phyloP scores from a whole-genome alignment of 306 rosid genomes.

The Prunus mira region DNA sequence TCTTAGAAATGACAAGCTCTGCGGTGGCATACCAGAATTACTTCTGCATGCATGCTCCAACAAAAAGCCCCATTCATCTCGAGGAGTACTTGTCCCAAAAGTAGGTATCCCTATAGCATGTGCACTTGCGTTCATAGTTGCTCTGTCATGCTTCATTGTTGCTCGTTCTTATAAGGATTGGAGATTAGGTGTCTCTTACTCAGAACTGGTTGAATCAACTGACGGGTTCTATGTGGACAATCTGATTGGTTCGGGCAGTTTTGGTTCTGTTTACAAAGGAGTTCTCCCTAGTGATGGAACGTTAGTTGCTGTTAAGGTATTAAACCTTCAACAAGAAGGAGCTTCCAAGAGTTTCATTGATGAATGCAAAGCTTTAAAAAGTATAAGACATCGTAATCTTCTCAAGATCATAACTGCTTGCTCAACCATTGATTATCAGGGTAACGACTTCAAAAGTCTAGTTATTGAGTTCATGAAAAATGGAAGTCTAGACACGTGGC shows the following conservation, averaged over 20 bases:
- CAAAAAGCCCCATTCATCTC: constrained; percentile 1
- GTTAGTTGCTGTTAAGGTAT: too few relatives aligned
- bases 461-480: constrained; percentile 36
- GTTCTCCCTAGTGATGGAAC: too few relatives aligned
- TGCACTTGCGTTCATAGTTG: constrained; percentile 3
- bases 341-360: background rate
- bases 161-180: background rate
- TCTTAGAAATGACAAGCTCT: constrained; percentile 22
- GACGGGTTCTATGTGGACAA: background rate
- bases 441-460: constrained; percentile 33
- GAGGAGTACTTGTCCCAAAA: background rate
- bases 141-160: background rate
- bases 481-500: constrained; percentile 29
- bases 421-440: constrained; percentile 24
- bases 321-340: background rate
- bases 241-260: background rate
- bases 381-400: constrained; percentile 12
- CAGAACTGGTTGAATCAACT: constrained; percentile 4
- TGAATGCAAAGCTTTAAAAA: background rate
- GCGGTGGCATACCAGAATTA: constrained; percentile 26
- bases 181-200: background rate
- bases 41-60: constrained; percentile 16
- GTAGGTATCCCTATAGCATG: background rate
- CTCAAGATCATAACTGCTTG: constrained; percentile 36
- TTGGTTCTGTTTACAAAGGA: background rate